Percentiles rank a stretch among this genome's conserved stretches.
phyloP scores from a whole-genome alignment of 345 rosid genomes.

The Eucalyptus pauciflora region DNA sequence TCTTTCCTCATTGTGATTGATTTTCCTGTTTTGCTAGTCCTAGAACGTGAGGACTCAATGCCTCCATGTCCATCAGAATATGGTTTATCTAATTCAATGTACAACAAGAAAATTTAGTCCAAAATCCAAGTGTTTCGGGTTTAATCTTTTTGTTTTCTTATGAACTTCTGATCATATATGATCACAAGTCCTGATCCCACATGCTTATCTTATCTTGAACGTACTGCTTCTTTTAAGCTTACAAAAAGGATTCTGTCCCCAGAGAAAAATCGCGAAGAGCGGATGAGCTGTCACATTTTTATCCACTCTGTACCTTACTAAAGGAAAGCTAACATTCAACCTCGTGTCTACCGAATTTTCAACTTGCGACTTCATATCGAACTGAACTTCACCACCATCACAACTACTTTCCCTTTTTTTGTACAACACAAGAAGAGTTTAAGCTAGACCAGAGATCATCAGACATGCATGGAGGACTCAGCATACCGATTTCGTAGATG shows the following conservation, averaged over 20 bases:
- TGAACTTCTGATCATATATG: neutral
- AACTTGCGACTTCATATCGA: neutral
- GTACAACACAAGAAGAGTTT: neutral
- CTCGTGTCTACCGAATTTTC: neutral
- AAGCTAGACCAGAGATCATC: neutral
- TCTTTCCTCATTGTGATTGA: neutral
- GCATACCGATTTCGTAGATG: slow-evolving; percentile 3
- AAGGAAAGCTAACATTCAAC: neutral
- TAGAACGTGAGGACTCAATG: neutral
- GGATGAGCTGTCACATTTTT: neutral
- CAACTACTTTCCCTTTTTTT: neutral
- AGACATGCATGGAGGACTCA: neutral
- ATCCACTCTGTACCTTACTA: neutral
- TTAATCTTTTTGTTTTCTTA: neutral
- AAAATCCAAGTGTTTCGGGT: neutral
- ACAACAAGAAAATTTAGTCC: neutral
- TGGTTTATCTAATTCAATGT: neutral
- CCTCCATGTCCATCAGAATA: neutral
- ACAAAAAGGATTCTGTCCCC: neutral
- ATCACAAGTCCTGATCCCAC: neutral
- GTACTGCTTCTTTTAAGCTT: neutral
- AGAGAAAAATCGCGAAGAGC: neutral
- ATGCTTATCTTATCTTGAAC: neutral
- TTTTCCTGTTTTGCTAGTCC: neutral
- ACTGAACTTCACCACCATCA: neutral